These are phyloP conservation scores for Russula brevipes DNA, from an alignment of 768 basidiomycete genomes.

Conservation along the genomic window DNA sequence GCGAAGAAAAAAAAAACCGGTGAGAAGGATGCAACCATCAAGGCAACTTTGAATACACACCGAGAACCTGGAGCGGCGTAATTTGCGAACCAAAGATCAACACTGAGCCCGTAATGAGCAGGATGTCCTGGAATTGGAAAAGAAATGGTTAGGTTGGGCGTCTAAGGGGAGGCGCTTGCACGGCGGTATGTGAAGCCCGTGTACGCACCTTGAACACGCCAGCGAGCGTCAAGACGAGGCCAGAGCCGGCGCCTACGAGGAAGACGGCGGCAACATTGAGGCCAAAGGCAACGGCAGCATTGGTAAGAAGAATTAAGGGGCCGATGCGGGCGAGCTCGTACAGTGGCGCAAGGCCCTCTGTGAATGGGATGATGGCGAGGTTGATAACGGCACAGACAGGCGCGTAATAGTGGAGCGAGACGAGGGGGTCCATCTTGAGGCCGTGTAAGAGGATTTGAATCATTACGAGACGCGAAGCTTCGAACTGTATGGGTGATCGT, in stretches of 20 bases:
- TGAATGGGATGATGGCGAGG: slow-evolving; percentile 79
- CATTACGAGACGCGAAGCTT: slow-evolving; percentile 91
- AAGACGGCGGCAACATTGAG: slow-evolving; percentile 94
- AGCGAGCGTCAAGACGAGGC: slow-evolving; percentile 85
- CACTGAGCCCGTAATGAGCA: slow-evolving; percentile 89
- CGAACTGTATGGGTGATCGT: slow-evolving; percentile 52
- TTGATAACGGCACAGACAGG: slow-evolving; percentile 93
- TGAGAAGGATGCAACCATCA: neutral
- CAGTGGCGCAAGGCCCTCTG: slow-evolving; percentile 87
- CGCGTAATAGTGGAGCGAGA: slow-evolving; percentile 93
- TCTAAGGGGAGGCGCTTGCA: neutral
- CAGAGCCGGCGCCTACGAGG: slow-evolving; percentile 82
- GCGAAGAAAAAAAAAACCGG: neutral
- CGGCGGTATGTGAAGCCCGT: neutral
- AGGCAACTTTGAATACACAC: slow-evolving; percentile 33
- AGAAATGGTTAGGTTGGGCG: neutral
- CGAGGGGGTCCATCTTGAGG: slow-evolving; percentile 95
- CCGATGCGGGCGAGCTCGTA: slow-evolving; percentile 49
- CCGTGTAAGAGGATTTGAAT: slow-evolving; percentile 93
- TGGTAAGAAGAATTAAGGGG: slow-evolving; percentile 67
- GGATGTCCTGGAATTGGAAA: slow-evolving; percentile 61
- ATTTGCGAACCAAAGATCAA: slow-evolving; percentile 76
- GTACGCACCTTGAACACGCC: slow-evolving; percentile 80
- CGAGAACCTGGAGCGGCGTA: slow-evolving; percentile 80
- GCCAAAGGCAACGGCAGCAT: slow-evolving; percentile 82